Percentiles rank a stretch among this genome's conserved stretches.
Conservation (phyloP, 2,329 filamentous ascomycete species). For the Fusarium domesticum region DNA sequence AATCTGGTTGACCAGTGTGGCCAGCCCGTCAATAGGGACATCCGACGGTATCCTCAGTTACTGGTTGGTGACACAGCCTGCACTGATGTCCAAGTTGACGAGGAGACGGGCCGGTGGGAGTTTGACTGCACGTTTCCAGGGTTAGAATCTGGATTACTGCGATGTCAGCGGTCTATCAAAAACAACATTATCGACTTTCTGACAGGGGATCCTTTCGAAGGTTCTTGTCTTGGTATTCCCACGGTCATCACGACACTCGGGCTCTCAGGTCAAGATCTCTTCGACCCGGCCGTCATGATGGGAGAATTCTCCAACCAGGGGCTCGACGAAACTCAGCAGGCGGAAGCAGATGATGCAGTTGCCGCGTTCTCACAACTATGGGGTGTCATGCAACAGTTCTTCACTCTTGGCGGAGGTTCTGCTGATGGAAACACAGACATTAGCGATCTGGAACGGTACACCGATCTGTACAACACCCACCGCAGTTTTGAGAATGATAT, state of each 20-base stretch:
- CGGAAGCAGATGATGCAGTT: constrained; percentile 28
- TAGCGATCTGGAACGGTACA: constrained; percentile 33
- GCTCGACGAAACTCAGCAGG: constrained; percentile 15
- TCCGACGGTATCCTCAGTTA: constrained; percentile 32
- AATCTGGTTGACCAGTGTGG: constrained; percentile 37
- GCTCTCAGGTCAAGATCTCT: constrained; percentile 28
- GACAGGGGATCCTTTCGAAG: constrained; percentile 35
- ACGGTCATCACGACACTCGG: constrained; percentile 36
- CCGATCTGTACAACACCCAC: constrained; percentile 32
- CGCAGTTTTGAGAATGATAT: constrained; percentile 33
- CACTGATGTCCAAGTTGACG: constrained; percentile 27
- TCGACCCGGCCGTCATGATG: constrained; percentile 27
- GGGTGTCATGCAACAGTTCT: constrained; percentile 31
- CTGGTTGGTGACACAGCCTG: constrained; percentile 34
- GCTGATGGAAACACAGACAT: constrained; percentile 3
- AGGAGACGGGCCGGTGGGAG: constrained; percentile 31
- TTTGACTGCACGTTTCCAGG: constrained; percentile 39
- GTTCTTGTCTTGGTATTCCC: constrained; percentile 35
- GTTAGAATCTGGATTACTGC: constrained; percentile 26
- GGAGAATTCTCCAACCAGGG: constrained; percentile 27
- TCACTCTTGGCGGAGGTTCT: constrained; percentile 24
- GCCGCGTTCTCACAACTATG: constrained; percentile 31
- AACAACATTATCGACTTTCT: constrained; percentile 35
- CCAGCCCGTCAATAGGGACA: constrained; percentile 24
- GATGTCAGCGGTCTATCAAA: constrained; percentile 34